Evolutionary conservation across 768 basidiomycete species (phyloP).

Genomic region (Russula vinacea): DNA sequence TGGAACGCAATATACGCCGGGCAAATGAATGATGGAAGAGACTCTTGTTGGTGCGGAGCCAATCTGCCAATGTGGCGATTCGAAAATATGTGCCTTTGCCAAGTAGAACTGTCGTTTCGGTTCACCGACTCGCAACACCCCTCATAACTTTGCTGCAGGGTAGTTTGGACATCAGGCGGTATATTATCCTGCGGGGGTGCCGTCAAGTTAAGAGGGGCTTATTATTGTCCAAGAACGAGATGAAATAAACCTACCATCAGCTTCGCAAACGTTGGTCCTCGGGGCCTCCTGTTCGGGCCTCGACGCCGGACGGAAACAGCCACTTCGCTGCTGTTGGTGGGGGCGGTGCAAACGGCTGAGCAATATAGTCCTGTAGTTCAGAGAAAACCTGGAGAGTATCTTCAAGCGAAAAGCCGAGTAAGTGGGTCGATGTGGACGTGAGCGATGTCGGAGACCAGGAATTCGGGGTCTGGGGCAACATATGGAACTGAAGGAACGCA

Average conservation of each 20-base stretch:
- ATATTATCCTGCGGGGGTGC: background rate
- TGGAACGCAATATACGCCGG: constrained; percentile 5
- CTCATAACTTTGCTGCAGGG: background rate
- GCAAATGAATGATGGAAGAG: background rate
- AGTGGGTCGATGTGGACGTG: too few species aligned
- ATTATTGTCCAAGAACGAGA: background rate
- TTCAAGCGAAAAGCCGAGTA: too few species aligned
- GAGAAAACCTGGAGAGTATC: too few species aligned
- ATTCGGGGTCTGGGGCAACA: too few species aligned
- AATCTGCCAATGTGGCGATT: background rate
- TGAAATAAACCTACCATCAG: constrained; percentile 8
- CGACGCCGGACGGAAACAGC: background rate
- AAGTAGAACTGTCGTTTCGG: background rate
- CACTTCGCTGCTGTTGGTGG: too few species aligned
- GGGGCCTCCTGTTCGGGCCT: background rate
- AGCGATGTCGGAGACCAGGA: too few species aligned
- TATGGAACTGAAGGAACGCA: too few species aligned
- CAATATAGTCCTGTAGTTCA: too few species aligned
- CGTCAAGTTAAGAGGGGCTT: background rate
- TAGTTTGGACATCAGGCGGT: background rate
- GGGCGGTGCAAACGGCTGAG: too few species aligned
- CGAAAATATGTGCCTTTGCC: constrained; percentile 9
- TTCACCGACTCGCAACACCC: background rate
- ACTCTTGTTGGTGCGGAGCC: rapidly evolving
- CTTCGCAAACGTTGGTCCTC: background rate